Base-by-base conservation (phyloP, 345 rosid genomes). In the Ceriops decandra region DNA sequence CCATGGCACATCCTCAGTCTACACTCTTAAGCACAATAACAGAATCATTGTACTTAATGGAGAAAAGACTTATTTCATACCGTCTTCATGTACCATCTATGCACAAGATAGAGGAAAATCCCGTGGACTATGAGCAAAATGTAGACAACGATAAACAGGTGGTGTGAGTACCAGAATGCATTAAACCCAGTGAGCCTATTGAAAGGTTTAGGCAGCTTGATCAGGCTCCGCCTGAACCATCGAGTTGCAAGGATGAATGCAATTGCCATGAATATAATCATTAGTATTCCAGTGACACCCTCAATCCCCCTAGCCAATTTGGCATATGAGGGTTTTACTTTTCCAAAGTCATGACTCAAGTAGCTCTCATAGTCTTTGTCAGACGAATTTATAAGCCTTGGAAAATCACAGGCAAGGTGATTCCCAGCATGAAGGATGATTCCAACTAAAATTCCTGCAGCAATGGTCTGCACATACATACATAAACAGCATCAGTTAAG, bases 111-210 rank as follows among this genome's bases (percentile, higher is more conserved):
- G 66, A 93, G 85, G 81, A 75, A 80, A 20, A 74, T 67, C 1
- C 98, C 95, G 15, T 93, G 98, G 75, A 89, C 73, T 68, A 88
- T 20, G 75, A 93, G 89, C 72, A 93, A 72, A 71, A 85, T 30
- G 63, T 93, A 93, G 72, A 91, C 97, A 57, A 84, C 13, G 53
- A 86, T 80, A 68, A 93, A 85, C 20, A 93, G 76, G 76, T 93
- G 97, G 82, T 93, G 98, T 17, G 98, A 93, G 74, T 93, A 93
- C 98, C 98, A 93, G 71, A 93, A 93, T 46, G 98, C 96, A 64
- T 93, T 93, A 82, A 84, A 93, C 66, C 98, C 98, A 9, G 98
- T 93, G 52, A 91, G 73, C 76, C 95, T 90, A 72, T 93, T 90
- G 35, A 93, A 91, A 20, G 98, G 97, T 76, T 85, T 91, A 6